phyloP scores from a whole-genome alignment of 2,329 filamentous ascomycete species.

The Ilyonectria destructans region DNA sequence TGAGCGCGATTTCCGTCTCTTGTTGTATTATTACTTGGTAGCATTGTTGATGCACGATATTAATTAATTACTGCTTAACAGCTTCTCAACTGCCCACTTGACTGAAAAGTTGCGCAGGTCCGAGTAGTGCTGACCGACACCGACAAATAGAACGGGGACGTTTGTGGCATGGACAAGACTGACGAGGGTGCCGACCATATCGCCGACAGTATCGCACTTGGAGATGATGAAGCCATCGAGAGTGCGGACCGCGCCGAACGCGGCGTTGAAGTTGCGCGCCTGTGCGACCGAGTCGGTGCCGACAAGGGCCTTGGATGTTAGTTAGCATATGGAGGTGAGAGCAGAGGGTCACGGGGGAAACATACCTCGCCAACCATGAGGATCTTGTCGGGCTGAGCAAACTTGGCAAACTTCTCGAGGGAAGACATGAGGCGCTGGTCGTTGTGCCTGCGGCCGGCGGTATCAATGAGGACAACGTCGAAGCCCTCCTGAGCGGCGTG shows the following conservation, averaged over 20 bases:
- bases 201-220: slow-evolving; percentile 99
- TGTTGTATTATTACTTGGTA: slow-evolving; percentile 24
- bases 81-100: slow-evolving; percentile 78
- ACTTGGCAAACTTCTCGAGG: slow-evolving; percentile 96
- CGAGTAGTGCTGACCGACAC: slow-evolving; percentile 79
- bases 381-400: slow-evolving; percentile 97
- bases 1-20: slow-evolving; percentile 14
- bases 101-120: slow-evolving; percentile 80
- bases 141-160: slow-evolving; percentile 95
- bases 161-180: slow-evolving; percentile 98
- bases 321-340: slow-evolving; percentile 17
- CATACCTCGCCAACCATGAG: slow-evolving; percentile 86
- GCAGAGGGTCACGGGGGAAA: slow-evolving; percentile 35
- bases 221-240: slow-evolving; percentile 98
- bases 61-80: slow-evolving; percentile 67
- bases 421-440: slow-evolving; percentile 97
- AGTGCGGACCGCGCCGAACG: slow-evolving; percentile 85
- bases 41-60: slow-evolving; percentile 3
- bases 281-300: slow-evolving; percentile 97
- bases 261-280: slow-evolving; percentile 95
- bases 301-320: slow-evolving; percentile 78
- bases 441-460: slow-evolving; percentile 94
- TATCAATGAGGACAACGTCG: slow-evolving; percentile 97
- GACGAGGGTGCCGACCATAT: slow-evolving; percentile 96
- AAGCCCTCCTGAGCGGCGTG: slow-evolving; percentile 83